Conservation (phyloP, 2,329 filamentous ascomycete genomes). For the Rhinocladiella mackenziei region DNA sequence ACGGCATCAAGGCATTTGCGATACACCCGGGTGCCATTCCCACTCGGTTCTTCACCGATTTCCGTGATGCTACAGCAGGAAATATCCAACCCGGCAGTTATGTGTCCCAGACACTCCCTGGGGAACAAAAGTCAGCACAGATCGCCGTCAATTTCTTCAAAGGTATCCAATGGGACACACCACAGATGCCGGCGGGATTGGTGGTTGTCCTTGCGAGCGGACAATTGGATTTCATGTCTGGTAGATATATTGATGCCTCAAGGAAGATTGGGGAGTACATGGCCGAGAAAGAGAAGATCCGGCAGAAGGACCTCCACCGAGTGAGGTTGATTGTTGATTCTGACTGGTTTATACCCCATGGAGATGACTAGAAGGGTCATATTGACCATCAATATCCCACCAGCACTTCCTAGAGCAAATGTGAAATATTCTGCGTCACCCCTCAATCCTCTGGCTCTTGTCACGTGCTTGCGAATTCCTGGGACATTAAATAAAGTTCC, state of each 20-base stretch:
- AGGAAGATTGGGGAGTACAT: slow-evolving; percentile 17
- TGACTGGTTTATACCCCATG: slow-evolving; percentile 16
- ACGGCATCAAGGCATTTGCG: slow-evolving; percentile 22
- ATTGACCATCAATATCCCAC: too few relatives aligned
- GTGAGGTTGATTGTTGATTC: slow-evolving; percentile 20
- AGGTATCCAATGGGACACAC: slow-evolving; percentile 21
- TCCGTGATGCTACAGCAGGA: slow-evolving; percentile 22
- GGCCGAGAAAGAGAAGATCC: slow-evolving; percentile 18
- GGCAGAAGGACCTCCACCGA: slow-evolving; percentile 17
- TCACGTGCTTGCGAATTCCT: too few relatives aligned
- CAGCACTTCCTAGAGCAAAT: too few relatives aligned
- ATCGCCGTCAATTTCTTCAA: slow-evolving; percentile 21
- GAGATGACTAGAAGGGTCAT: neutral
- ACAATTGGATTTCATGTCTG: slow-evolving; percentile 22
- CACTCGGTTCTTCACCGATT: slow-evolving; percentile 26
- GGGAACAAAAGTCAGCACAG: slow-evolving; percentile 22
- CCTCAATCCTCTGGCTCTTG: too few relatives aligned
- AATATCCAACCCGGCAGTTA: slow-evolving; percentile 20
- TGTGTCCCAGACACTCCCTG: slow-evolving; percentile 11
- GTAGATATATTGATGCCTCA: slow-evolving; percentile 20
- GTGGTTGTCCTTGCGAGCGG: slow-evolving; percentile 19
- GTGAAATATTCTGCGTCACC: too few relatives aligned
- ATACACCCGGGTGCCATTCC: slow-evolving; percentile 24
- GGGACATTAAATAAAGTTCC: too few relatives aligned
- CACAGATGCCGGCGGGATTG: slow-evolving; percentile 24